phyloP scores from a whole-genome alignment of 352 stramenopile genomes.

The Pythium oligandrum region DNA sequence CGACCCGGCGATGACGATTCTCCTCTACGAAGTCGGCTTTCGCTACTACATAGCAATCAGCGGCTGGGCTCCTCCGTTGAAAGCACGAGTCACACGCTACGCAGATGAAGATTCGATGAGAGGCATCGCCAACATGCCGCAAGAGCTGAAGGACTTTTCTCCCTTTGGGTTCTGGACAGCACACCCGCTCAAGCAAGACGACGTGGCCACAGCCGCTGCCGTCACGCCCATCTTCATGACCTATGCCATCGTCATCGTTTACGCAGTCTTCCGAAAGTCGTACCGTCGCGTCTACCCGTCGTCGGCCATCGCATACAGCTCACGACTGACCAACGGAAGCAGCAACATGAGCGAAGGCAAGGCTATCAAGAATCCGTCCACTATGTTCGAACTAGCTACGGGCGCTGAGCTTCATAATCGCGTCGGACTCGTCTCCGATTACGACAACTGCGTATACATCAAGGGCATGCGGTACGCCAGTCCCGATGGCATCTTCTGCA shows the following conservation, averaged over 20 bases:
- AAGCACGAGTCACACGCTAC: conserved; percentile 16
- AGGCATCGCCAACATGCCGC: conserved; percentile 9
- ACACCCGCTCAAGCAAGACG: background rate
- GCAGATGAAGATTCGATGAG: conserved; percentile 9
- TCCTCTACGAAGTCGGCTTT: conserved; percentile 16
- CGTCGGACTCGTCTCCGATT: conserved; percentile 23
- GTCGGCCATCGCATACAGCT: background rate
- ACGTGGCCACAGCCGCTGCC: background rate
- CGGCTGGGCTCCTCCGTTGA: conserved; percentile 3
- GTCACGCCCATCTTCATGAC: conserved; percentile 12
- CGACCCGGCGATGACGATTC: conserved; percentile 22
- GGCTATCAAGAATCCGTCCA: conserved; percentile 1
- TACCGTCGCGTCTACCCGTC: conserved; percentile 11
- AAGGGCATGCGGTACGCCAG: conserved; percentile 23
- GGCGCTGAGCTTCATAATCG: conserved; percentile 2
- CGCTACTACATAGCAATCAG: conserved; percentile 13
- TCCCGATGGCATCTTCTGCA: conserved; percentile 46
- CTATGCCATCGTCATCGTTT: conserved; percentile 13
- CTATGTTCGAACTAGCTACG: conserved; percentile 6
- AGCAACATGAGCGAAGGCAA: background rate
- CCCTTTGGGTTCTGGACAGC: conserved; percentile 23
- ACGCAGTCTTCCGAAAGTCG: conserved; percentile 21
- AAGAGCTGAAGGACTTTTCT: conserved; percentile 15
- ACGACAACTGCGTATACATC: conserved; percentile 34
- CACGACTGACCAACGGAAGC: background rate